A percentile compares a stretch with the other conserved stretches of the same genome.
phyloP scores from a whole-genome alignment of 1,139 yeast genomes.

The Protomyces macrosporus region DNA sequence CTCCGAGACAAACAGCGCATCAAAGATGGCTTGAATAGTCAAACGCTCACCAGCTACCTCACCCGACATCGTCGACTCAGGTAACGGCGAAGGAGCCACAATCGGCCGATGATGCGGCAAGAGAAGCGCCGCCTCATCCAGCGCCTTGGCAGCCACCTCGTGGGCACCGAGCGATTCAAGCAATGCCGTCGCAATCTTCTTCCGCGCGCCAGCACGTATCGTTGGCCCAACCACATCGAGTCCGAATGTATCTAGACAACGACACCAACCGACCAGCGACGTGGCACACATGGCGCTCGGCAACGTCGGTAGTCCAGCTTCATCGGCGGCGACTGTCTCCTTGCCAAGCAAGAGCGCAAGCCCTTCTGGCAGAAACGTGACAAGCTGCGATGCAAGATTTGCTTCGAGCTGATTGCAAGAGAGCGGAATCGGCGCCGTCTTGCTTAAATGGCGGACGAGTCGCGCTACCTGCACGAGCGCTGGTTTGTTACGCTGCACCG shows the following conservation, averaged over 20 bases:
- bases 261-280: not conserved
- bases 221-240: conserved; percentile 11
- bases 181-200: not conserved
- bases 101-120: not conserved
- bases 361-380: not conserved
- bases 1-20: not conserved
- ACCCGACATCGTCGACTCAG: no score
- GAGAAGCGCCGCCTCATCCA: not conserved
- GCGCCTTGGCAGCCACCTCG: not conserved
- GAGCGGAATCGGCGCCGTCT: not conserved
- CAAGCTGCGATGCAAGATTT: not conserved
- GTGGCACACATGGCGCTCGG: not conserved
- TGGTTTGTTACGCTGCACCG: not conserved
- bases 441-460: not conserved
- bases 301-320: not conserved
- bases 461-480: not conserved
- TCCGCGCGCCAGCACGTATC: conserved; percentile 5
- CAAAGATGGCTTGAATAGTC: not conserved
- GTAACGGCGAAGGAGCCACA: no score
- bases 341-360: not conserved
- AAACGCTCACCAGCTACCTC: not conserved
- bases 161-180: not conserved
- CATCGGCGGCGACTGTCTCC: not conserved
- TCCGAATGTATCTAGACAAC: not conserved
- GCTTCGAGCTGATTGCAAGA: not conserved